Conservation (phyloP, 495 filamentous ascomycete species). For the Penicillium lagena region DNA sequence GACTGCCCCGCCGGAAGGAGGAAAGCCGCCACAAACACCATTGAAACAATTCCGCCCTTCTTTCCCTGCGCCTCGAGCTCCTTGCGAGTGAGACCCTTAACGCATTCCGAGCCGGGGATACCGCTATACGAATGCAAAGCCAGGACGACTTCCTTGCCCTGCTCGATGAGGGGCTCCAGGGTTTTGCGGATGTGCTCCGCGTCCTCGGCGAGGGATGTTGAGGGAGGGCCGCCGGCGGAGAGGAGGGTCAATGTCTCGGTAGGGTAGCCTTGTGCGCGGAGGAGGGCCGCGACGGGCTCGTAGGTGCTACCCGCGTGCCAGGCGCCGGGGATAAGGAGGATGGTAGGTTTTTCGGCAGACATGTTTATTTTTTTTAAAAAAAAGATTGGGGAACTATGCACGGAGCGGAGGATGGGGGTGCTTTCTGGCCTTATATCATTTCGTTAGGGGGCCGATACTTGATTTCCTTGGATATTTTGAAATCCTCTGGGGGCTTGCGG, state of each 20-base stretch:
- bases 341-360: conserved; percentile 19
- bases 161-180: conserved; percentile 17
- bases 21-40: conserved; percentile 6
- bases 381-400: background rate
- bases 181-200: conserved; percentile 12
- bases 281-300: conserved; percentile 12
- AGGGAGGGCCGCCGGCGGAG: conserved; percentile 3
- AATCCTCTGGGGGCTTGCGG: no score
- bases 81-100: conserved; percentile 23
- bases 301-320: conserved; percentile 25
- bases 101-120: conserved; percentile 19
- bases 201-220: conserved; percentile 7
- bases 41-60: conserved; percentile 6
- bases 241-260: conserved; percentile 5
- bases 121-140: conserved; percentile 31
- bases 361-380: background rate
- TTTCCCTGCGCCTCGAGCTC: conserved; percentile 8
- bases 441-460: no score
- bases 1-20: background rate
- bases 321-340: conserved; percentile 35
- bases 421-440: no score
- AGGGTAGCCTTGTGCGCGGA: conserved; percentile 17
- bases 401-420: no score
- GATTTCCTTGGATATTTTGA: no score
- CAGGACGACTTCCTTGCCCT: conserved; percentile 29